Conservation (phyloP, 805 yeast genomes). For the Nakazawaea laoshanensis region DNA sequence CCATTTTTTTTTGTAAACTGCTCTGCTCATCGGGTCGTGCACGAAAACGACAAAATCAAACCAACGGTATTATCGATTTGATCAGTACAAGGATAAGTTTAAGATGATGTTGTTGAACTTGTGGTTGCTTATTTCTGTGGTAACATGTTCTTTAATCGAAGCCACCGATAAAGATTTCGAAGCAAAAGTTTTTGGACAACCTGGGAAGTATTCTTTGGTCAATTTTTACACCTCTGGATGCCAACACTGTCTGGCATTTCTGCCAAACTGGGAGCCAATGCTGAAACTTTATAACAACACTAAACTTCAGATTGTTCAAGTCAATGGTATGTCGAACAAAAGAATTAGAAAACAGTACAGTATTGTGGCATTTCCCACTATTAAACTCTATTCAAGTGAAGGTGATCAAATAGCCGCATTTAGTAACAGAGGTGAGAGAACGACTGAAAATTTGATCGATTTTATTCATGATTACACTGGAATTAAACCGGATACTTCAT, state of each 20-base stretch:
- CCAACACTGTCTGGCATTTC: slow-evolving; percentile 34
- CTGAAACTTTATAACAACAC: slow-evolving; percentile 32
- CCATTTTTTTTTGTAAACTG: background rate
- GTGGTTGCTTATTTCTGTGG: too few relatives aligned
- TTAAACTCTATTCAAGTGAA: slow-evolving; percentile 27
- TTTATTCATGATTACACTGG: slow-evolving; percentile 25
- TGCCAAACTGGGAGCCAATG: slow-evolving; percentile 36
- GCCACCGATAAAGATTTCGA: slow-evolving; percentile 18
- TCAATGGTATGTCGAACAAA: slow-evolving; percentile 24
- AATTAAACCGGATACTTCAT: slow-evolving; percentile 23
- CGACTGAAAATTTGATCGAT: slow-evolving; percentile 21
- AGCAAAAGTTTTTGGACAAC: slow-evolving; percentile 14
- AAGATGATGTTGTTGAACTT: too few relatives aligned
- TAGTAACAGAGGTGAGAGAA: slow-evolving; percentile 21
- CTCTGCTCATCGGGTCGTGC: background rate
- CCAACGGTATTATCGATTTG: background rate
- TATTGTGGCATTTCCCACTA: slow-evolving; percentile 38
- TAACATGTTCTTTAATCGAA: slow-evolving; percentile 10
- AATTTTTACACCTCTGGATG: slow-evolving; percentile 41
- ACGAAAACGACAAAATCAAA: too few relatives aligned
- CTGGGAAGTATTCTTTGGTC: slow-evolving; percentile 29
- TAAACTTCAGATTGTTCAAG: slow-evolving; percentile 24
- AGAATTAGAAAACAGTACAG: slow-evolving; percentile 29
- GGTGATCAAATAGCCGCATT: slow-evolving; percentile 31
- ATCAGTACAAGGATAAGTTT: too few relatives aligned